A percentile compares a stretch with the other conserved stretches of the same genome.
Evolutionary conservation across 371 early-diverging fungal species (phyloP).

Genomic region (Zancudomyces culisetae): DNA sequence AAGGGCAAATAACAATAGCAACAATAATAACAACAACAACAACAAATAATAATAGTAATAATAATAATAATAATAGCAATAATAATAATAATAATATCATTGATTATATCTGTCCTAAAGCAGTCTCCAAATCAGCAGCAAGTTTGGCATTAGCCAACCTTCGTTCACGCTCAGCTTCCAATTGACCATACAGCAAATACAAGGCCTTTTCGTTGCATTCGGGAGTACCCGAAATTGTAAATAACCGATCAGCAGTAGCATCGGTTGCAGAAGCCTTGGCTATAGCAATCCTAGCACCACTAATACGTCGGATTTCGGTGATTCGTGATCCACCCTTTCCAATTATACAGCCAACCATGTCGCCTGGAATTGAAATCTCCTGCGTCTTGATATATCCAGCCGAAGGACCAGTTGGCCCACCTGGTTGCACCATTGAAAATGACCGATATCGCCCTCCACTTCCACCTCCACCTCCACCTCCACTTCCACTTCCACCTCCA

Average conservation of each 20-base stretch:
- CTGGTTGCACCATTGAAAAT: too few relatives aligned
- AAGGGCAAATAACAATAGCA: too few relatives aligned
- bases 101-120: not conserved
- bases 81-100: too few relatives aligned
- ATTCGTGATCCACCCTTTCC: constrained; percentile 79
- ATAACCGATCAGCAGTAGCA: constrained; percentile 51
- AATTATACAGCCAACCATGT: constrained; percentile 88
- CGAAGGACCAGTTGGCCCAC: too few relatives aligned
- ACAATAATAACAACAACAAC: too few relatives aligned
- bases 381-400: constrained; percentile 40
- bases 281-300: constrained; percentile 71
- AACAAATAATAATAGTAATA: too few relatives aligned
- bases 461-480: too few relatives aligned
- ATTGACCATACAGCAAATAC: constrained; percentile 63
- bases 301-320: constrained; percentile 68
- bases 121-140: constrained; percentile 2
- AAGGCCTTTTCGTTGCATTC: constrained; percentile 76
- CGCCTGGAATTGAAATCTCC: constrained; percentile 71
- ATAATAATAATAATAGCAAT: too few relatives aligned
- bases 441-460: too few relatives aligned
- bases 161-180: constrained; percentile 70
- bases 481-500: too few relatives aligned
- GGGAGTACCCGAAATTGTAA: constrained; percentile 70
- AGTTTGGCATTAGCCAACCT: constrained; percentile 25
- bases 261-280: constrained; percentile 58